A percentile compares a stretch with the other conserved stretches of the same genome.
Conservation (phyloP, 2,329 filamentous ascomycete genomes). For the Cladosporium sp. region DNA sequence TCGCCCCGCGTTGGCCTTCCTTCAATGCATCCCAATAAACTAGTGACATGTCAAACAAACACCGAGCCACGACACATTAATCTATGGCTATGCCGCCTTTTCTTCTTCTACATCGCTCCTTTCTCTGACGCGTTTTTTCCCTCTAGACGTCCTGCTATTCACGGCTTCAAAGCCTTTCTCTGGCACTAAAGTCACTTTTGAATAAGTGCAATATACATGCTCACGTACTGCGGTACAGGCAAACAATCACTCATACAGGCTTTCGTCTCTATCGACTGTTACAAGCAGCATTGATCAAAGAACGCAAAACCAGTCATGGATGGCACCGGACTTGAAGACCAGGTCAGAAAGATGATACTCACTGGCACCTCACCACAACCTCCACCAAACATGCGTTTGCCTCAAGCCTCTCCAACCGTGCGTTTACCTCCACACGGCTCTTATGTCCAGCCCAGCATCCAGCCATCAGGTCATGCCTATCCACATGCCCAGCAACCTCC, state of each 20-base stretch:
- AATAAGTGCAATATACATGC: too few relatives aligned
- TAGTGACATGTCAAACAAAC: not conserved
- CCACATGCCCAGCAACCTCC: constrained; percentile 3
- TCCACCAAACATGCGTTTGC: not conserved
- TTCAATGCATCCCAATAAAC: not conserved
- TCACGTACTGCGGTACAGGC: too few relatives aligned
- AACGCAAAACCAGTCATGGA: constrained; percentile 14
- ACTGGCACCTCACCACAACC: constrained; percentile 1
- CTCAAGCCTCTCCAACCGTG: constrained; percentile 11
- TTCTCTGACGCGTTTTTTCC: too few relatives aligned
- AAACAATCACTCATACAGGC: too few relatives aligned
- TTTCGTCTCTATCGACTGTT: too few relatives aligned
- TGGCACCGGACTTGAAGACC: constrained; percentile 19
- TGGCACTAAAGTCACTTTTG: too few relatives aligned
- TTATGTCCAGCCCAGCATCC: not conserved
- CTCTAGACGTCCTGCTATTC: too few relatives aligned
- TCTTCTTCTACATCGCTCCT: too few relatives aligned
- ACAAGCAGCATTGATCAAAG: not conserved
- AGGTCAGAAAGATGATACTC: constrained; percentile 12
- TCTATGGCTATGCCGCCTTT: too few relatives aligned
- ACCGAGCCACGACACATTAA: too few relatives aligned
- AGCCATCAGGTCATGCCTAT: constrained; percentile 14
- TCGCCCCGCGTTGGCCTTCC: not conserved
- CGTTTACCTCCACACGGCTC: not conserved
- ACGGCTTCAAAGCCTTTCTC: too few relatives aligned